Percentiles rank a stretch among this genome's conserved stretches.
Conservation (phyloP, 2,329 filamentous ascomycete genomes). For the Trichoderma brevicompactum region DNA sequence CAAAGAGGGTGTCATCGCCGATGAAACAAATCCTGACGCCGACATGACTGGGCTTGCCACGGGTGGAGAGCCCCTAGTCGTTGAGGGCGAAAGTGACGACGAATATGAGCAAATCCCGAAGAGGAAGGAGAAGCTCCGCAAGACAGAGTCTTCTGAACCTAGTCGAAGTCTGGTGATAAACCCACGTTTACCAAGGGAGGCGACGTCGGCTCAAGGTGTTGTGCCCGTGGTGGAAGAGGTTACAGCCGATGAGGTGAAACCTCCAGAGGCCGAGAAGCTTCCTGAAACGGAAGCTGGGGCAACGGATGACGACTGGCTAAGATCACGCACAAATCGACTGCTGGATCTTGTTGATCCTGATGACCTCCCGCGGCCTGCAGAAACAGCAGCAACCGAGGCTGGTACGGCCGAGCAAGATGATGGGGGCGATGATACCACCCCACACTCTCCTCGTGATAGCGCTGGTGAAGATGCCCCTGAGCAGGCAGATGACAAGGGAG, state of each 20-base stretch:
- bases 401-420: conserved; percentile 31
- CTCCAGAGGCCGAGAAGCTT: conserved; percentile 34
- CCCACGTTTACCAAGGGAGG: conserved; percentile 28
- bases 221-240: conserved; percentile 20
- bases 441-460: conserved; percentile 37
- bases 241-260: conserved; percentile 32
- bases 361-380: conserved; percentile 47
- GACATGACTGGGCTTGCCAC: conserved; percentile 33
- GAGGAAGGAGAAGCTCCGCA: conserved; percentile 54
- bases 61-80: conserved; percentile 43
- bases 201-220: conserved; percentile 9
- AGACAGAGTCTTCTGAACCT: conserved; percentile 38
- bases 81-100: conserved; percentile 68
- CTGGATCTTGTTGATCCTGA: conserved; percentile 83
- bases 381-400: conserved; percentile 24
- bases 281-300: conserved; percentile 47
- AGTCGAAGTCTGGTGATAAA: conserved; percentile 24
- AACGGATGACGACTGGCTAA: conserved; percentile 88
- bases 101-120: conserved; percentile 72
- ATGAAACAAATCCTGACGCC: conserved; percentile 37
- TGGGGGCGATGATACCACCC: conserved; percentile 32
- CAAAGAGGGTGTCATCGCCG: conserved; percentile 42
- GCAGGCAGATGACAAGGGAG: conserved; percentile 36
- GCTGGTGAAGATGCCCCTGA: conserved; percentile 36
- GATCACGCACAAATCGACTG: conserved; percentile 83